Percentiles rank a stretch among this genome's conserved stretches.
Conservation (phyloP, 306 rosid genomes). For the Cucurbita pepo region DNA sequence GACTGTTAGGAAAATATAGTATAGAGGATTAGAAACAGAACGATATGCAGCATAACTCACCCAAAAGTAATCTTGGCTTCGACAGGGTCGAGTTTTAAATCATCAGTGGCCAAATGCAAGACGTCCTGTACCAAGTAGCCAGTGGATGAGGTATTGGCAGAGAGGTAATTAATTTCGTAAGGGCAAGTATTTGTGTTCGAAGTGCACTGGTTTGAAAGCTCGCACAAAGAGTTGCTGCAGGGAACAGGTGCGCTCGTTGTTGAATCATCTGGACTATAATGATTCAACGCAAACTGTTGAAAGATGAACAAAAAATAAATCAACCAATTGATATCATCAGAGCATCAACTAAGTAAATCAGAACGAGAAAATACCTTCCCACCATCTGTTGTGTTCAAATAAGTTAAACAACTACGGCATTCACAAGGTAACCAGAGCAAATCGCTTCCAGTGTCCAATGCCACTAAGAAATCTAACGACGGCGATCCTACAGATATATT, state of each 20-base stretch:
- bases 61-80: conserved; percentile 52
- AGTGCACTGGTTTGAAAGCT: conserved; percentile 25
- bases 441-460: conserved; percentile 93
- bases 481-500: conserved; percentile 88
- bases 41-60: conserved; percentile 21
- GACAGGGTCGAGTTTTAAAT: conserved; percentile 12
- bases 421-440: conserved; percentile 92
- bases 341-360: background rate
- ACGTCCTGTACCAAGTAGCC: conserved; percentile 76
- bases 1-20: too few species aligned
- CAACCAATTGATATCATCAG: background rate
- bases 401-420: conserved; percentile 38
- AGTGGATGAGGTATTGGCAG: conserved; percentile 47
- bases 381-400: conserved; percentile 11
- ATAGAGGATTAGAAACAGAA: background rate
- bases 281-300: conserved; percentile 17
- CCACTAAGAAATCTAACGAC: conserved; percentile 51
- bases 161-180: conserved; percentile 38
- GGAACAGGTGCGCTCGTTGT: conserved; percentile 43
- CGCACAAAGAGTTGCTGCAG: conserved; percentile 57
- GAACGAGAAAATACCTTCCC: conserved; percentile 23
- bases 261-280: conserved; percentile 48
- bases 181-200: conserved; percentile 33
- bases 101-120: conserved; percentile 53
- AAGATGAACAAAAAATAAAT: background rate